A percentile compares a stretch with the other conserved stretches of the same genome.
Conservation (phyloP, 257 asterid genomes). For the Nicotiana tabacum region DNA sequence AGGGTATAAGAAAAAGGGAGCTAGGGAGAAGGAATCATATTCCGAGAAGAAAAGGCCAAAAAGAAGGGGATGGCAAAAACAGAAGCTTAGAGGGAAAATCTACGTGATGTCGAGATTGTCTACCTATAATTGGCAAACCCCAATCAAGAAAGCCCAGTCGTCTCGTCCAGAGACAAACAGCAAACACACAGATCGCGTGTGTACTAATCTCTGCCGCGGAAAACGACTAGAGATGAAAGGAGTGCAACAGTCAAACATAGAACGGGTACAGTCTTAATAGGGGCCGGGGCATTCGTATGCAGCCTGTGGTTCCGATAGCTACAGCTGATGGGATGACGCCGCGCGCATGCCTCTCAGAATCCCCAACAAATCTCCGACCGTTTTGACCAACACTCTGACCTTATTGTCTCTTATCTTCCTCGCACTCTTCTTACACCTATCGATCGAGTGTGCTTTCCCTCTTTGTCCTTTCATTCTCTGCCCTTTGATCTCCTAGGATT, state of each 20-base stretch:
- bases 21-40: conserved; percentile 3
- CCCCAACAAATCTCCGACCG: conserved; percentile 17
- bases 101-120: conserved; percentile 15
- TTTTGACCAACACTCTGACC: conserved; percentile 15
- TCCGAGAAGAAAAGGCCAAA: conserved; percentile 27
- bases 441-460: neutral
- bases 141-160: neutral
- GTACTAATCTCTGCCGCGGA: conserved; percentile 2
- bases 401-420: conserved; percentile 4
- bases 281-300: neutral
- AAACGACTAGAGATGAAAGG: conserved; percentile 8
- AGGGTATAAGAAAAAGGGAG: neutral
- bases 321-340: conserved; percentile 17
- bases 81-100: neutral
- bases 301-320: neutral
- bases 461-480: neutral
- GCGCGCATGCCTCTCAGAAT: conserved; percentile 29
- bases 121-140: neutral
- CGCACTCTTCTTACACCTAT: neutral
- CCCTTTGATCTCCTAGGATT: neutral
- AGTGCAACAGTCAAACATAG: conserved; percentile 14
- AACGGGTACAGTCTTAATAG: neutral
- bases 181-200: conserved; percentile 9
- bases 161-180: neutral
- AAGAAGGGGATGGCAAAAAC: neutral